Conservation (phyloP, 2,329 filamentous ascomycete species). For the Penicillium capsulatum region DNA sequence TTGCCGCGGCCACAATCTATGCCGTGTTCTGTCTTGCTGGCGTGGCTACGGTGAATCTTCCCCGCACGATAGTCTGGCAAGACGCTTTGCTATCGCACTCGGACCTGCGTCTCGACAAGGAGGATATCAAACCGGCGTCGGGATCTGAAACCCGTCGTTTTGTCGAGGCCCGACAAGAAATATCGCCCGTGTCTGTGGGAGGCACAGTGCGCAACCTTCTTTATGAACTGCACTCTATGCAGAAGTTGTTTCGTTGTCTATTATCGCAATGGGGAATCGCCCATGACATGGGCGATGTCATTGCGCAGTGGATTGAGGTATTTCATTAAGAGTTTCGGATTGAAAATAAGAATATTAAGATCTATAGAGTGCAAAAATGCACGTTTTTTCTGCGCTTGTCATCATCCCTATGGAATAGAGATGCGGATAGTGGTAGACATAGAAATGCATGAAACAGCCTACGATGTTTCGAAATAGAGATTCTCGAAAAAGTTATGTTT, state of each 20-base stretch:
- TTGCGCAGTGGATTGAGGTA: slow-evolving; percentile 44
- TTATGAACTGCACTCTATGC: slow-evolving; percentile 48
- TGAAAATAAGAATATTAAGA: not conserved
- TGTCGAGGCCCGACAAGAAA: slow-evolving; percentile 28
- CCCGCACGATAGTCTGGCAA: slow-evolving; percentile 42
- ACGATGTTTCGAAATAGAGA: too few species aligned
- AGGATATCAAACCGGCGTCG: slow-evolving; percentile 19
- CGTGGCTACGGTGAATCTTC: slow-evolving; percentile 36
- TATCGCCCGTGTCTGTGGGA: slow-evolving; percentile 18
- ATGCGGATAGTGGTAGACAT: too few species aligned
- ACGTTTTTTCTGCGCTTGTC: too few species aligned
- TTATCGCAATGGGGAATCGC: slow-evolving; percentile 46
- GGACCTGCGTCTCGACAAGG: slow-evolving; percentile 28
- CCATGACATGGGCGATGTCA: slow-evolving; percentile 44
- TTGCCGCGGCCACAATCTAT: slow-evolving; percentile 44
- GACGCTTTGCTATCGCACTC: slow-evolving; percentile 33
- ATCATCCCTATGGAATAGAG: too few species aligned
- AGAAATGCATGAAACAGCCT: too few species aligned
- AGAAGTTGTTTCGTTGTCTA: slow-evolving; percentile 45
- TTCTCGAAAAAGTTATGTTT: too few species aligned
- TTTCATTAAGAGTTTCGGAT: slow-evolving; percentile 33
- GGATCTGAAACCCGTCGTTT: slow-evolving; percentile 40
- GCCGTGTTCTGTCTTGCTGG: slow-evolving; percentile 41
- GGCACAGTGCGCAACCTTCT: slow-evolving; percentile 38
- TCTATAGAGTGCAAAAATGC: too few species aligned